Evolutionary conservation across 1,139 yeast species (phyloP), one percentile per base, ranked within the genome.

Genomic region (Scheffersomyces lignicola): DNA sequence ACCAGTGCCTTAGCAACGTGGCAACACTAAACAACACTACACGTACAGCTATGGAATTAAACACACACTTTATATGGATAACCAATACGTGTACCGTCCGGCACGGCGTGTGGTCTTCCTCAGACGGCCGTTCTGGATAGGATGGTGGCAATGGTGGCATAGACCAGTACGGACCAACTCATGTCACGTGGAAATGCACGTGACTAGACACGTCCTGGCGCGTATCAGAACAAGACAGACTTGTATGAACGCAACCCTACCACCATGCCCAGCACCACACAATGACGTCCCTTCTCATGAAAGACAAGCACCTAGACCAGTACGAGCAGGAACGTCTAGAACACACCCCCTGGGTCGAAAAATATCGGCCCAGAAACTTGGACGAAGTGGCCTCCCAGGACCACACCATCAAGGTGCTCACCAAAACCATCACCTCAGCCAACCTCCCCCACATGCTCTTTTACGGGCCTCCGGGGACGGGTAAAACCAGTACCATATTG

Each of bases 381-480:
- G 84, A 79, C 45, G 97, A 92, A 47, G 88, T 92, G 18, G 74
- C 97, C 3, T 87, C 97, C 0, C 99, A 92, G 54, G 94, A 84
- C 35, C 92, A 88, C 49, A 89, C 97, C 0, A 86, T 90, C 7
- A 76, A 76, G 18, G 95, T 92, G n/a, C 67, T 92, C 45, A 83
- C 84, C 56, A 80, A 82, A 51, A 84, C 96, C 1, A 59, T 94
- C 20, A 73, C 78, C 37, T 78, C 94, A 2, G 84, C 92, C 30
- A 90, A 92, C 55, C 64, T 89, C 37, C 97, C 98, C 2, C 97
- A 92, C 58, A 87, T 90, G 96, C 65, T 92, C 33, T 90, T 90
- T 62, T 90, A 90, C 56, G 97, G 97, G 0, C 97, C 97, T 5
- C 97, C 97, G 34, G 97, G 97, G 21, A 90, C 97, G 0, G 97